Evolutionary conservation across 306 rosid species (phyloP), one percentile per base, ranked within the genome.

Genomic region (Ceratonia siliqua): DNA sequence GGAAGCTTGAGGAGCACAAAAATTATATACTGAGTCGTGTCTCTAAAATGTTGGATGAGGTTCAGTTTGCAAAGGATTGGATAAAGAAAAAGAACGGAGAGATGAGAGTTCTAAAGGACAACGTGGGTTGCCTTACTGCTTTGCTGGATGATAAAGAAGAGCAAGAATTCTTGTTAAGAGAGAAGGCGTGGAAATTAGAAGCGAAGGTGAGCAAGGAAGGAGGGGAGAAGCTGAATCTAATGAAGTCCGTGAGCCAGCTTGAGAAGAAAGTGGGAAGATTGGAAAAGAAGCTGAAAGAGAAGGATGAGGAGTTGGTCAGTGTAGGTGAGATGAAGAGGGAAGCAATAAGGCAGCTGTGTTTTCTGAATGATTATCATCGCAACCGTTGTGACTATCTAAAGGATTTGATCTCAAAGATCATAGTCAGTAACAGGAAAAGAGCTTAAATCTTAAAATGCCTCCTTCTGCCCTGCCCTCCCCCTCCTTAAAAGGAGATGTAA

Each of bases 291-390:
- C 12, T 91, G 8, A 85, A 70, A 52, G 96, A 86, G 72, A 91
- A 79, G 46, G 89, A 93, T 33, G 92, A 77, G 41, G 89, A 80
- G 30, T 64, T 91, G 65, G n/a, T 70, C 42, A 59, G 67, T 14
- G 79, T 89, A 59, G 89, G 85, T 11, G 97, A 90, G 75, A 87
- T 82, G 76, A 93, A 93, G 85, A 83, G 81, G 52, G 96, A 89
- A 79, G 98, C 86, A 38, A 91, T 93, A 70, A 87, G 90, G 77
- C 97, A 90, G 15, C 91, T 93, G 1, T 93, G 98, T 68, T 58
- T 82, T 12, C 64, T 83, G 36, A 70, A 78, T 62, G 97, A 93
- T 55, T 89, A 91, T 80, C 92, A 93, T 71, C 90, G 89, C 4
- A 55, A 48, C 62, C 87, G 85, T 20, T 89, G 46, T 32, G 75